Percentiles rank a stretch among this genome's conserved stretches.
These are phyloP conservation scores for Nemophila menziesii DNA, from an alignment of 257 asterid genomes.

Conservation along the genomic window DNA sequence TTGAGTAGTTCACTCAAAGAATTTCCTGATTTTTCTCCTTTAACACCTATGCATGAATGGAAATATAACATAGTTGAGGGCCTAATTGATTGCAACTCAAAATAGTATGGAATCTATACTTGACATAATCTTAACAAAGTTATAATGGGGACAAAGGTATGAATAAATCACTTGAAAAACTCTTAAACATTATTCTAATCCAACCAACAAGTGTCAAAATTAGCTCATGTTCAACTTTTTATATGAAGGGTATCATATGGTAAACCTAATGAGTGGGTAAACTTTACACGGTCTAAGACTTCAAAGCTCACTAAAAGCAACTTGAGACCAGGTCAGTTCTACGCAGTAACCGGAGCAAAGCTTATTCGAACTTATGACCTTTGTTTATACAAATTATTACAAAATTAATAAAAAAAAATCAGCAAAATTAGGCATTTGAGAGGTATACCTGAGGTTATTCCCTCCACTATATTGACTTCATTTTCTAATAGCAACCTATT, in stretches of 20 bases:
- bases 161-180: too few species aligned
- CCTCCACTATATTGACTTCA: conserved; percentile 1
- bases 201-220: not conserved
- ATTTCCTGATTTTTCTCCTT: not conserved
- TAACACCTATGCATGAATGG: not conserved
- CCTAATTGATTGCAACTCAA: not conserved
- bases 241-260: not conserved
- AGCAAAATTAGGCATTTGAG: not conserved
- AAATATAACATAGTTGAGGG: not conserved
- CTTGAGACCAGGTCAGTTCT: too few species aligned
- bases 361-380: too few species aligned
- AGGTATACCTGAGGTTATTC: not conserved
- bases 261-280: too few species aligned
- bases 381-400: not conserved
- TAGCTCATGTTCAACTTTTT: not conserved
- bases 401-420: not conserved
- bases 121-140: not conserved
- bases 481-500: conserved; percentile 7
- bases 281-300: too few species aligned
- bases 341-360: too few species aligned
- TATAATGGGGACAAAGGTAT: not conserved
- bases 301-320: too few species aligned
- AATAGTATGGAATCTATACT: not conserved
- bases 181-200: too few species aligned
- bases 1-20: not conserved